A percentile compares a stretch with the other conserved stretches of the same genome.
phyloP scores from a whole-genome alignment of 805 yeast genomes.

The Candida broadrunensis region DNA sequence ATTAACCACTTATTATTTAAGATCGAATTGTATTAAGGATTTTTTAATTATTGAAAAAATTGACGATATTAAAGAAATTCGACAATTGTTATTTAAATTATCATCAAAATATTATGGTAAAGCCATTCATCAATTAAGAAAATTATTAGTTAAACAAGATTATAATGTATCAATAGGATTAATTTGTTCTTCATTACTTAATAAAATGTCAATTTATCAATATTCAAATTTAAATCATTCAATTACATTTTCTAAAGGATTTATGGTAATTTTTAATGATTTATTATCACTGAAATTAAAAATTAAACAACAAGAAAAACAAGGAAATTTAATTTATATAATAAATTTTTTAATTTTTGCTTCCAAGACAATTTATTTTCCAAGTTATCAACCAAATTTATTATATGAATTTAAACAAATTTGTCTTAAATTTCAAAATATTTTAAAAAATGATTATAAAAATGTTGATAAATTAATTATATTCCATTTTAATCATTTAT shows the following conservation, averaged over 20 bases:
- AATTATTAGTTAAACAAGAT: neutral
- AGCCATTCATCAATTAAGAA: slow-evolving; percentile 9
- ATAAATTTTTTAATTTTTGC: slow-evolving; percentile 14
- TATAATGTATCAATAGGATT: slow-evolving; percentile 12
- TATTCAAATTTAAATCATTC: slow-evolving; percentile 13
- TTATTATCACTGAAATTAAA: slow-evolving; percentile 3
- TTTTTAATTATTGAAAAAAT: neutral
- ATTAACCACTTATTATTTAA: slow-evolving; percentile 8
- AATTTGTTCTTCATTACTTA: slow-evolving; percentile 16
- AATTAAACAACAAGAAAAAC: neutral
- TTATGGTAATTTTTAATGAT: slow-evolving; percentile 15
- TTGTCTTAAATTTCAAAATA: slow-evolving; percentile 1
- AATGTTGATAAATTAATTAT: neutral
- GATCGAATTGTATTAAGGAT: slow-evolving; percentile 9
- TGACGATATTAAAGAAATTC: neutral
- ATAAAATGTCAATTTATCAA: slow-evolving; percentile 19
- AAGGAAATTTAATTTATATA: slow-evolving; percentile 1
- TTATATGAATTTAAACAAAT: slow-evolving; percentile 11
- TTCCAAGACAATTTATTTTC: slow-evolving; percentile 12
- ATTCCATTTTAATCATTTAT: slow-evolving; percentile 10
- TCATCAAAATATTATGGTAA: slow-evolving; percentile 11
- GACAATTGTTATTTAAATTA: slow-evolving; percentile 3
- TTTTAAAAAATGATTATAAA: too few species aligned
- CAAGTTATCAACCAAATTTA: slow-evolving; percentile 11
- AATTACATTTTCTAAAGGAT: slow-evolving; percentile 18